Base-by-base conservation (phyloP, 306 rosid species). In the Notholithocarpus densiflorus region DNA sequence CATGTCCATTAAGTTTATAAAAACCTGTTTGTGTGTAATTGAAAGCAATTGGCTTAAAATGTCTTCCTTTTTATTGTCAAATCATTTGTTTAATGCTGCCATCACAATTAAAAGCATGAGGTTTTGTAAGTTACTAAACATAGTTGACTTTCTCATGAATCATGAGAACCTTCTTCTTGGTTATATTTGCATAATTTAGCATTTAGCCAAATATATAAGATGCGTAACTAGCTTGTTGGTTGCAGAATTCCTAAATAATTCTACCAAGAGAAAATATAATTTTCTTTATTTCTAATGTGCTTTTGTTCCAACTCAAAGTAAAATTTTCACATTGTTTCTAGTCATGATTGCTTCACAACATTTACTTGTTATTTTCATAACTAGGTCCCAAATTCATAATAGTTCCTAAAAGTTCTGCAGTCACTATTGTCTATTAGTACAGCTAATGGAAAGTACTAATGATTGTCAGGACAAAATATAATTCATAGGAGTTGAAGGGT, bases 321-420 rank as follows among this genome's bases (percentile, higher is more conserved):
- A 70, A 37, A 14, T 52, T 26, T 54, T 61, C 32, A 27, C n/a
- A 32, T 24, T 11, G 53, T 31, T 45, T 55, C 78, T 74, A 68
- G 40, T 24, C 37, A 79, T 23, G 21, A 43, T 56, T 60, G 27
- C 24, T 73, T 72, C 73, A 51, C 68, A 76, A 71, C 55, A 76
- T 64, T 53, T 68, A 72, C 45, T 61, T 79, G 77, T 43, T 59
- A 62, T 72, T 29, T 72, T 19, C 77, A 45, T 27, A 13, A 64
- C 34, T 73, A 29, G 59, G 66, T 45, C 24, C 17, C 21, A 73
- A 72, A 19, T 51, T 26, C 40, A 34, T 45, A 80, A 74, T 59
- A 45, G 78, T 6, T 12, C 23, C 48, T 43, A 18, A 31, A 0
- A 32, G 51, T 17, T 17, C 19, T 31, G 51, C 24, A 31, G 71